phyloP scores from a whole-genome alignment of 805 yeast genomes.

The Lipomyces orientalis region DNA sequence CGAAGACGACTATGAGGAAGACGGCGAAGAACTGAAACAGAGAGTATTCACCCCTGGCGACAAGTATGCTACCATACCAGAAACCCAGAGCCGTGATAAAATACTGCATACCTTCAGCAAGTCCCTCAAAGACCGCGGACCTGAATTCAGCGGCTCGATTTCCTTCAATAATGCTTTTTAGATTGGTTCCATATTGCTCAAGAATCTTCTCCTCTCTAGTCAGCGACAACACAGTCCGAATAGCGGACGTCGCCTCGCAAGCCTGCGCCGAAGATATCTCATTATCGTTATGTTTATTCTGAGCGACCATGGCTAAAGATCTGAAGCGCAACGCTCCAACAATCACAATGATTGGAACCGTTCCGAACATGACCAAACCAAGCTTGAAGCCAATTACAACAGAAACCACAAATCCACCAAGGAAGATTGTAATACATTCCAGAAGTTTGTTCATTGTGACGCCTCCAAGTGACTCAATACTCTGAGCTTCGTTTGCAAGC shows the following conservation, averaged over 20 bases:
- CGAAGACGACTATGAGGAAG: conserved; percentile 49
- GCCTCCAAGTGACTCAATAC: conserved; percentile 43
- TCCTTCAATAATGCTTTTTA: conserved; percentile 39
- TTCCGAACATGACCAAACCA: conserved; percentile 51
- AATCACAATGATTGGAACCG: conserved; percentile 46
- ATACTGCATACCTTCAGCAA: conserved; percentile 50
- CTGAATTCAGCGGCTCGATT: conserved; percentile 42
- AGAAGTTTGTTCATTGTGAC: conserved; percentile 42
- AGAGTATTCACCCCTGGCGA: conserved; percentile 43
- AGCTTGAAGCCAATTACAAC: conserved; percentile 50
- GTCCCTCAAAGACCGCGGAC: conserved; percentile 47
- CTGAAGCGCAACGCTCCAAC: conserved; percentile 50
- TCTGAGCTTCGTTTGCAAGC: conserved; percentile 41
- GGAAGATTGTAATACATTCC: conserved; percentile 46
- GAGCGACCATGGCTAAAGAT: conserved; percentile 45
- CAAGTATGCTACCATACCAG: conserved; percentile 51
- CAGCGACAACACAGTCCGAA: conserved; percentile 50
- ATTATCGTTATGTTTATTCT: conserved; percentile 47
- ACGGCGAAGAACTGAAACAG: conserved; percentile 49
- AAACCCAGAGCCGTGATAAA: conserved; percentile 52
- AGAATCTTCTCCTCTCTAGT: conserved; percentile 53
- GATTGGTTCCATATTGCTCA: conserved; percentile 41
- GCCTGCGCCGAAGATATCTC: conserved; percentile 50
- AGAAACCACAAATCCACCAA: conserved; percentile 50
- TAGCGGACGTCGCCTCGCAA: conserved; percentile 49